A percentile compares a stretch with the other conserved stretches of the same genome.
These are phyloP conservation scores for Vigna angularis DNA, from an alignment of 306 rosid genomes.

Conservation along the genomic window DNA sequence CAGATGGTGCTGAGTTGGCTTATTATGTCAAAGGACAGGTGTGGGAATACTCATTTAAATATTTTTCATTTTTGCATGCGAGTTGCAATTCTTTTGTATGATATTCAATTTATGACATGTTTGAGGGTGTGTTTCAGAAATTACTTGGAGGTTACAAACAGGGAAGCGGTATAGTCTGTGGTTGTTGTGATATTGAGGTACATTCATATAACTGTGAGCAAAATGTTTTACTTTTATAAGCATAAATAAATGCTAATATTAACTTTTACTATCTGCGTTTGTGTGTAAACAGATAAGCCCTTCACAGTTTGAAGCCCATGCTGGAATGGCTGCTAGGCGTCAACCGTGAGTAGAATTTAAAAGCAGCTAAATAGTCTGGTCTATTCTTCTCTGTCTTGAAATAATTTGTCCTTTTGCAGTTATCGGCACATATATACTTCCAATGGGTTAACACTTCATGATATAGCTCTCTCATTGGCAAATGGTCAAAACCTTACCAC, in stretches of 20 bases:
- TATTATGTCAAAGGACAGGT: conserved; percentile 98
- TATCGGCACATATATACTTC: conserved; percentile 96
- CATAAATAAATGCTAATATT: conserved; percentile 12
- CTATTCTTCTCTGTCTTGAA: conserved; percentile 40
- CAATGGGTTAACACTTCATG: conserved; percentile 96
- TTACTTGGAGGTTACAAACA: conserved; percentile 96
- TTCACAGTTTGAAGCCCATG: conserved; percentile 99
- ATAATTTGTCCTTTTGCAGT: conserved; percentile 57
- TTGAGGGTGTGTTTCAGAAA: conserved; percentile 60
- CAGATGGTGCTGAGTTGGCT: conserved; percentile 97
- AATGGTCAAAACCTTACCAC: conserved; percentile 91
- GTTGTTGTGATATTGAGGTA: conserved; percentile 89
- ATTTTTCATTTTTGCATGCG: conserved; percentile 40
- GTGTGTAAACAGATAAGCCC: conserved; percentile 83
- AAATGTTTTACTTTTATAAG: conserved; percentile 25
- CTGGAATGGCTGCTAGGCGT: conserved; percentile 99
- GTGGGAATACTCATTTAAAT: conserved; percentile 29
- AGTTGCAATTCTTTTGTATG: conserved; percentile 16
- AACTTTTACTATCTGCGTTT: conserved; percentile 33
- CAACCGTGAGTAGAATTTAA: conserved; percentile 88
- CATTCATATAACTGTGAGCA: conserved; percentile 31
- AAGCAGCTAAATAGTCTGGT: conserved; percentile 36
- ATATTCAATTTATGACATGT: conserved; percentile 32
- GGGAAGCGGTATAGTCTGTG: conserved; percentile 90
- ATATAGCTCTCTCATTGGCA: conserved; percentile 93